Conservation (phyloP, 768 basidiomycete genomes). For the Megacollybia marginata region DNA sequence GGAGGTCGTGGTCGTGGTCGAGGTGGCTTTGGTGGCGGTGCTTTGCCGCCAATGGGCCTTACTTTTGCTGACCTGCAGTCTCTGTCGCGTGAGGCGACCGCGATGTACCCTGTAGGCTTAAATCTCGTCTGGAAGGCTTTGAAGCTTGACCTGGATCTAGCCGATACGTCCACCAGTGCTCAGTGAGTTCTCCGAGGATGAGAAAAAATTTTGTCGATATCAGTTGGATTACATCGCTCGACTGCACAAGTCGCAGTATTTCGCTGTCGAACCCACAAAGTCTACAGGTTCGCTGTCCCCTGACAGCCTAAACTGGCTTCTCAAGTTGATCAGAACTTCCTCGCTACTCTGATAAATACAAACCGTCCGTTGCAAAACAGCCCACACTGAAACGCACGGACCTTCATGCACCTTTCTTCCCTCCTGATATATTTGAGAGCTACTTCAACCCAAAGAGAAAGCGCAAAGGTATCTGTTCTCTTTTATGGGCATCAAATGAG, state of each 20-base stretch:
- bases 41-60: slow-evolving; percentile 69
- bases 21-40: slow-evolving; percentile 49
- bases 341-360: slow-evolving; percentile 81
- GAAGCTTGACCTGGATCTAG: slow-evolving; percentile 28
- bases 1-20: slow-evolving; percentile 40
- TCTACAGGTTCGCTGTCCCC: slow-evolving; percentile 37
- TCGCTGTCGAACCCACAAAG: slow-evolving; percentile 64
- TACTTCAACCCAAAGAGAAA: slow-evolving; percentile 75
- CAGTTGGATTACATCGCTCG: slow-evolving; percentile 63
- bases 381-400: slow-evolving; percentile 66
- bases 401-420: slow-evolving; percentile 72
- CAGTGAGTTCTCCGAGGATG: slow-evolving; percentile 56
- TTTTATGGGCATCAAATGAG: background rate
- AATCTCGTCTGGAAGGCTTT: background rate
- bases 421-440: slow-evolving; percentile 63
- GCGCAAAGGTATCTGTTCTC: slow-evolving; percentile 34
- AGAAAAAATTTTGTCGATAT: slow-evolving; percentile 55
- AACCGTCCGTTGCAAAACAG: slow-evolving; percentile 49
- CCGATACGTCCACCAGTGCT: slow-evolving; percentile 62
- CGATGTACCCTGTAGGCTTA: slow-evolving; percentile 70
- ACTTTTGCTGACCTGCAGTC: slow-evolving; percentile 75
- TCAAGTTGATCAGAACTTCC: slow-evolving; percentile 46
- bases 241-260: slow-evolving; percentile 66
- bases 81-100: slow-evolving; percentile 67
- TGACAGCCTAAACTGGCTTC: background rate